A percentile compares a stretch with the other conserved stretches of the same genome.
These are phyloP conservation scores for Daldinia eschscholtzii DNA, from an alignment of 2,329 filamentous ascomycete species.

Conservation along the genomic window DNA sequence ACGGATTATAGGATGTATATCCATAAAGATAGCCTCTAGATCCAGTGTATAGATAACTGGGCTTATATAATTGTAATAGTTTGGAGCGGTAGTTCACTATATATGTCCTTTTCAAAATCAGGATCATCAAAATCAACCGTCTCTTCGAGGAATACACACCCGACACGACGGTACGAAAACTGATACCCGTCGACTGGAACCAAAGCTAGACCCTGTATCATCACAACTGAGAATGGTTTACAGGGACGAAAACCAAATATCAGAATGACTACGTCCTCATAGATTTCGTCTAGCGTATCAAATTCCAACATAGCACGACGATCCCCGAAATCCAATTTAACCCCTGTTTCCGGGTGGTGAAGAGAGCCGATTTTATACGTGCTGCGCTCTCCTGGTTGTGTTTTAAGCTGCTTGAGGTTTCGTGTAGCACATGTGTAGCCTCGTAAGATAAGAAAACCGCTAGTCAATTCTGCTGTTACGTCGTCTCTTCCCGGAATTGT, in stretches of 20 bases:
- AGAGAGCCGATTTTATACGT: slow-evolving; percentile 4
- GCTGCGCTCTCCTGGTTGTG: not conserved
- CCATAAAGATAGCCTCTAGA: too few relatives aligned
- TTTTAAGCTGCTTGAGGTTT: not conserved
- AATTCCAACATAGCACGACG: slow-evolving; percentile 3
- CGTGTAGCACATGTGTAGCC: slow-evolving; percentile 8
- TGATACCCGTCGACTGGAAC: slow-evolving; percentile 3
- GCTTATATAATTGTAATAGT: slow-evolving; percentile 12
- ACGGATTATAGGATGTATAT: too few relatives aligned
- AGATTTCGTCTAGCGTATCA: not conserved
- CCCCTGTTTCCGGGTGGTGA: not conserved
- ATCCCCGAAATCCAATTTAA: not conserved
- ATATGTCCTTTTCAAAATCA: slow-evolving; percentile 9
- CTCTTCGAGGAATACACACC: not conserved
- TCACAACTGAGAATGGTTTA: not conserved
- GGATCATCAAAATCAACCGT: not conserved
- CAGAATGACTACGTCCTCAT: not conserved
- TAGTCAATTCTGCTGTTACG: slow-evolving; percentile 2
- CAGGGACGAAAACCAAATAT: slow-evolving; percentile 5
- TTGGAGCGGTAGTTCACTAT: not conserved
- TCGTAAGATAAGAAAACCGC: slow-evolving; percentile 3
- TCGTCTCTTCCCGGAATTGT: slow-evolving; percentile 3
- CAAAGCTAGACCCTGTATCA: slow-evolving; percentile 8
- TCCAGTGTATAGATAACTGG: not conserved
- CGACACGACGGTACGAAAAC: slow-evolving; percentile 26